Percentiles rank a stretch among this genome's conserved stretches.
phyloP scores from a whole-genome alignment of 2,329 filamentous ascomycete species.

The Bertia moriformis region DNA sequence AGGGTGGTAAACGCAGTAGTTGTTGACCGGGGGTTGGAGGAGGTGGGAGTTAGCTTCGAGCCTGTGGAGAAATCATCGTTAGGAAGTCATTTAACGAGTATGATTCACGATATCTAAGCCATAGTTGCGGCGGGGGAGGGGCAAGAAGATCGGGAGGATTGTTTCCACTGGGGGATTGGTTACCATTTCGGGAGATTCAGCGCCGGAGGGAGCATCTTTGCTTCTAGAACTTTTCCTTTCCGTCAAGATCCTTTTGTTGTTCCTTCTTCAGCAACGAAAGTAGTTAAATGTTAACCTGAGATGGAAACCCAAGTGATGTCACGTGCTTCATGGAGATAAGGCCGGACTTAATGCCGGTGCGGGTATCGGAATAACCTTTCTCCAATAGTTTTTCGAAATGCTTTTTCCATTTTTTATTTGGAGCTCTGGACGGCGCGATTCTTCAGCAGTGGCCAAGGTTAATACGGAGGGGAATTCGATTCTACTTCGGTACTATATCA shows the following conservation, averaged over 20 bases:
- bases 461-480: no score
- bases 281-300: no score
- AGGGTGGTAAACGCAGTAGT: slow-evolving; percentile 8
- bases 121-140: neutral
- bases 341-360: neutral
- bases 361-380: neutral
- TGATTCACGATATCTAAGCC: neutral
- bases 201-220: neutral
- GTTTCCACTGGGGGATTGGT: neutral
- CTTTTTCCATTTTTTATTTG: neutral
- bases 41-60: neutral
- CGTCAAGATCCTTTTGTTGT: no score
- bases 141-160: neutral
- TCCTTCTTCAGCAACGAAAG: no score
- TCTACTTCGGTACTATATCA: no score
- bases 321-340: no score
- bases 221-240: no score
- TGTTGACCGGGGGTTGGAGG: slow-evolving; percentile 9
- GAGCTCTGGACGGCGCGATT: no score
- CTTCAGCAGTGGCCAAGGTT: no score
- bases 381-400: neutral
- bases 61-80: neutral
- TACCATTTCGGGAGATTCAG: slow-evolving; percentile 1
- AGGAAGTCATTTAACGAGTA: neutral
- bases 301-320: no score